Base-by-base conservation (phyloP, 805 yeast species). In the Candida corydali region DNA sequence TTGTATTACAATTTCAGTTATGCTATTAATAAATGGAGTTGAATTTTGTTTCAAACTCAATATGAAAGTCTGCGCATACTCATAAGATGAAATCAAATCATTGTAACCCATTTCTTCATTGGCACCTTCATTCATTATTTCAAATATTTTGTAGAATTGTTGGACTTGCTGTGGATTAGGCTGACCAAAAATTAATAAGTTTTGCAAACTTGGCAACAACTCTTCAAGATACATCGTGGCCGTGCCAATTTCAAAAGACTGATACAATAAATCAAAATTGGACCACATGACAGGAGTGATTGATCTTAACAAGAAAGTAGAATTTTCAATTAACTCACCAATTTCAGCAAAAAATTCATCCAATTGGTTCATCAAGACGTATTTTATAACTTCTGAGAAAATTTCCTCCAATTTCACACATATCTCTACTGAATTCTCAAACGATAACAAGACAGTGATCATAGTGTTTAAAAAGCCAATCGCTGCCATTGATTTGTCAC, bases 401-500 rank as follows among this genome's bases (percentile, higher is more conserved):
- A 79, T 76, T 37, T 75, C 79, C 51, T 86, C 87, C 34, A 89
- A 66, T 52, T 69, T 71, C 17, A 58, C 61, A 11, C 86, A 80
- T 34, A 83, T 71, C 28, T 78, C 84, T 7, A 68, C 67, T 1
- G 96, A 81, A 52, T 82, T 83, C 57, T 93, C 95, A 63, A 89
- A 78, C 4, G 95, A 80, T 34, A 86, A 61, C 27, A 91, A 61
- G 36, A 91, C 81, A 0, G 96, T 86, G 22, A 83, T 76, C 63
- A 89, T 74, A 2, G 96, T 89, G 47, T 81, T 82, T 44, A 91
- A 58, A 23, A 88, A 73, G 10, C 96, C 95, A 15, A 80, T 62
- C 0, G 89, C 95, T 15, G 95, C 87, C 73, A 80, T 76, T 29
- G 81, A 78, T 57, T 87, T 88, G 41, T 85, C 95, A 10, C 76